Conservation (phyloP, 352 stramenopile genomes). For the Pythium volutum region DNA sequence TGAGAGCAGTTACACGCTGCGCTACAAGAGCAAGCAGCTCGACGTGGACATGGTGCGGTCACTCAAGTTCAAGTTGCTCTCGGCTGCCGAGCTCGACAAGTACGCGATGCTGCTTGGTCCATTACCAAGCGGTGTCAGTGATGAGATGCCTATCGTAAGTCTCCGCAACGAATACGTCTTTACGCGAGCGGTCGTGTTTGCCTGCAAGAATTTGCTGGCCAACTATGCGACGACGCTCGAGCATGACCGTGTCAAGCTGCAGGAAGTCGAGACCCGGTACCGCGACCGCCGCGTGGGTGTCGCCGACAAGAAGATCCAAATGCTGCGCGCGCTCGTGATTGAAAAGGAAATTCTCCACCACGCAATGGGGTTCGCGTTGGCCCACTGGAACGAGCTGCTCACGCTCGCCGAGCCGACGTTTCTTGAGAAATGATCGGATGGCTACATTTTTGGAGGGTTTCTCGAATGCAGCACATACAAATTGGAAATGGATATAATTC, state of each 20-base stretch:
- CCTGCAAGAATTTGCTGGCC: constrained; percentile 27
- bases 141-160: constrained; percentile 16
- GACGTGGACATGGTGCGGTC: constrained; percentile 17
- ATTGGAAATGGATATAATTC: constrained; percentile 2
- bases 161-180: constrained; percentile 32
- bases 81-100: constrained; percentile 21
- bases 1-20: constrained; percentile 27
- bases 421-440: constrained; percentile 20
- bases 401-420: constrained; percentile 42
- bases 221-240: constrained; percentile 30
- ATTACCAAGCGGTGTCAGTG: constrained; percentile 1
- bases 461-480: background rate
- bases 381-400: constrained; percentile 49
- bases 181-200: constrained; percentile 20
- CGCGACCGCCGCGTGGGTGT: constrained; percentile 6
- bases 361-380: constrained; percentile 39
- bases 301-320: constrained; percentile 23
- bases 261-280: constrained; percentile 10
- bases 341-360: constrained; percentile 64
- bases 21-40: constrained; percentile 17
- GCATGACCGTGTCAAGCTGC: constrained; percentile 14
- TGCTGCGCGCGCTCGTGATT: constrained; percentile 42
- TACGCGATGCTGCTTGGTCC: constrained; percentile 9
- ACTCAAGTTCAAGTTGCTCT: constrained; percentile 32
- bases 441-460: constrained; percentile 15